Evolutionary conservation across 495 filamentous ascomycete genomes (phyloP), one percentile per base, ranked within the genome.

Genomic region (Cercophora sp.): DNA sequence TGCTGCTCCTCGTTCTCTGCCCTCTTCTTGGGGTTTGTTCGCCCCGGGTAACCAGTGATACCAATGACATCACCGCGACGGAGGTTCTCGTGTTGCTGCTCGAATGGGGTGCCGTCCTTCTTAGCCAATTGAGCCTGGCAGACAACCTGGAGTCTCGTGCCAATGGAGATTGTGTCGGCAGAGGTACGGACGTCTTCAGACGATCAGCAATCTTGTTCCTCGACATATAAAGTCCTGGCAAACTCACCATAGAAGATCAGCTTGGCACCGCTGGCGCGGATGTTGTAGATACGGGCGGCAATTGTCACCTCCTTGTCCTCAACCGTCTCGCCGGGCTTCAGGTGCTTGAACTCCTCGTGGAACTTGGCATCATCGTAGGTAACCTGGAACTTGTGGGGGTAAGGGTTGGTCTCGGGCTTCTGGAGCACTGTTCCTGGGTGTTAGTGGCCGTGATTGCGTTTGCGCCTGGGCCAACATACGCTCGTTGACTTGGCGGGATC

Each of bases 341-440:
- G 83, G 43, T 80, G 67, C 42, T 78, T 77, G 61, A 88, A 92
- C 25, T 89, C 74, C 58, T 85, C 77, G 57, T 88, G 71, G 71
- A 93, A 91, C 39, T 90, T 80, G 54, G 79, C 71, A 46, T 96
- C 75, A 58, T 91, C 85, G 58, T 84, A 85, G 59, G 83, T 88
- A 67, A 88, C 83, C 37, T 90, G 76, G 79, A 96, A 97, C 79
- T 97, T 97, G 83, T 99, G 93, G 8, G 93, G 94, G 69, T 96
- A 96, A 15, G 93, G 90, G 68, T 95, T 86, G 18, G 89, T 89
- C 31, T 84, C 71, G 73, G 90, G 84, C 66, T 80, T 84, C 67
- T 86, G 78, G 65, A 85, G 84, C 51, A 96, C 62, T 65, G 16
- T 25, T 10, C 3, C 3, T 1, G 9, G 15, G 23, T 19, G 34